phyloP scores from a whole-genome alignment of 2,329 filamentous ascomycete species.

The Hyphodiscus sp. region DNA sequence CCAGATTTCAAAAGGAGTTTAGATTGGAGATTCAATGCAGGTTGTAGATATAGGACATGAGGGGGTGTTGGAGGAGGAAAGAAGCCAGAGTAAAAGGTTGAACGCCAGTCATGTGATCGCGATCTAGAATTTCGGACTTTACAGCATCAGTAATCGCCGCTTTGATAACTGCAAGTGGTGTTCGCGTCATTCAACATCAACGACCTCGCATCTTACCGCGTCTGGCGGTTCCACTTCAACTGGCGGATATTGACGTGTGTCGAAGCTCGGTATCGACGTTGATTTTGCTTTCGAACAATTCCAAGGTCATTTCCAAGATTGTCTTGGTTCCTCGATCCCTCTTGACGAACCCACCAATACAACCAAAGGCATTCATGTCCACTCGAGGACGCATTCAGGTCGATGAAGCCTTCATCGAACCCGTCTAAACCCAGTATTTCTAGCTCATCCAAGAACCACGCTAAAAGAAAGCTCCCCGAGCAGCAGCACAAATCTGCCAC shows the following conservation, averaged over 20 bases:
- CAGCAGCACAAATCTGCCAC: conserved; percentile 4
- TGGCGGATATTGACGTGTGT: background rate
- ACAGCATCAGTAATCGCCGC: background rate
- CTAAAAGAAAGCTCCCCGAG: conserved; percentile 24
- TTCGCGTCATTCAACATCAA: background rate
- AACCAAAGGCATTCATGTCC: conserved; percentile 18
- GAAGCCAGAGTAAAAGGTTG: background rate
- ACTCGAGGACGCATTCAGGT: conserved; percentile 19
- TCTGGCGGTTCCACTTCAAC: background rate
- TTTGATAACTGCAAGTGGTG: background rate
- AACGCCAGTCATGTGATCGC: background rate
- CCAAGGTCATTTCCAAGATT: too few relatives aligned
- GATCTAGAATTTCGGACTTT: background rate
- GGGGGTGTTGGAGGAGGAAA: background rate
- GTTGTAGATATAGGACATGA: too few relatives aligned
- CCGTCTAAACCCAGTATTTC: conserved; percentile 16
- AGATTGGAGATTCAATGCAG: too few relatives aligned
- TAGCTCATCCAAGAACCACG: conserved; percentile 8
- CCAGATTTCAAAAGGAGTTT: too few relatives aligned
- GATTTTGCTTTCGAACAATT: background rate
- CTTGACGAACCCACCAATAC: background rate
- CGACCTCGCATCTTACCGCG: background rate
- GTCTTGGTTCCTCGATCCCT: background rate
- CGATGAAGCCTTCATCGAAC: conserved; percentile 27
- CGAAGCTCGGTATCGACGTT: background rate